Conservation (phyloP, 768 basidiomycete species). For the Suillus plorans region DNA sequence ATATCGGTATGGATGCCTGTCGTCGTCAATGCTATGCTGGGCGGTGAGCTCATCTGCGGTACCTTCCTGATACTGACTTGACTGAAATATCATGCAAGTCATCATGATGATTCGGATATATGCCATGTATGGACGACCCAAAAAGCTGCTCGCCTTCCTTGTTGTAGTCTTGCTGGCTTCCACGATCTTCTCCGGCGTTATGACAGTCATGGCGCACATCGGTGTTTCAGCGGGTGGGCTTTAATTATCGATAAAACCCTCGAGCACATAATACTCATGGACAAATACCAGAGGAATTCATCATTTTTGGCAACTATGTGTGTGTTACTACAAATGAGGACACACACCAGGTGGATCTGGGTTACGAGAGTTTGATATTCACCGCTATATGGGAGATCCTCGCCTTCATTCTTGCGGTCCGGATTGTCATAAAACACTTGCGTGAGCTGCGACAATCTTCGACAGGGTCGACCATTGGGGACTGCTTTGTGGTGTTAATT, state of each 20-base stretch:
- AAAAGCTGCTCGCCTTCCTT: background rate
- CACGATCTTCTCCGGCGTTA: background rate
- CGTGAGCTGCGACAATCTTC: background rate
- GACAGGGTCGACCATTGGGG: background rate
- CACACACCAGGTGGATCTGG: background rate
- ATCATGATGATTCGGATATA: background rate
- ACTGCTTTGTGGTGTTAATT: background rate
- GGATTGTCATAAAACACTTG: background rate
- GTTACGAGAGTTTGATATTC: background rate
- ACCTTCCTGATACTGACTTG: background rate
- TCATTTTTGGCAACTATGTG: background rate
- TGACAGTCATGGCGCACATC: background rate
- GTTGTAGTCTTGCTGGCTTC: background rate
- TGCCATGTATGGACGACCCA: background rate
- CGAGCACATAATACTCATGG: background rate
- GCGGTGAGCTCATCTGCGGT: background rate
- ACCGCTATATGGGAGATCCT: background rate
- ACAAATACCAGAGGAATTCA: background rate
- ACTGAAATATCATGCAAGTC: background rate
- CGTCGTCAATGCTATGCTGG: background rate
- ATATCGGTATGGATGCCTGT: background rate
- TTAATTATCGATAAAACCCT: background rate
- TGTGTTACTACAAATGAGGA: background rate
- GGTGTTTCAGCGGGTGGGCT: background rate
- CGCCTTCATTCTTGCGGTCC: background rate